Evolutionary conservation across 1,284 basidiomycete genomes (phyloP).

Genomic region (Albatrellus sp.): DNA sequence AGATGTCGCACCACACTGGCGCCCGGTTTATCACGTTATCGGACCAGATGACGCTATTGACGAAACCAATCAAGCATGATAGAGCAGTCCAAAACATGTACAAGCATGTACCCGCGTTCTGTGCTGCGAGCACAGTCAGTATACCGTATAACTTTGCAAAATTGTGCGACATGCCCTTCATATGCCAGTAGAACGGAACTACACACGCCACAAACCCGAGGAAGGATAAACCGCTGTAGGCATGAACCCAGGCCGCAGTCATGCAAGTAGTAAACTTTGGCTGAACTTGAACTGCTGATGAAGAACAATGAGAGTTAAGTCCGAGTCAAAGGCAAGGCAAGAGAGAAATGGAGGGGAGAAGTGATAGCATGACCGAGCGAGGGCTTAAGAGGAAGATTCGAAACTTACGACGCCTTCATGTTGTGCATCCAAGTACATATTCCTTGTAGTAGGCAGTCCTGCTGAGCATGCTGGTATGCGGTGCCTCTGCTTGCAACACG

Average conservation of each 20-base stretch:
- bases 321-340: no score
- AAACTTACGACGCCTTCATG: constrained; percentile 7
- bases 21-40: constrained; percentile 40
- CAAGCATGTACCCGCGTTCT: constrained; percentile 46
- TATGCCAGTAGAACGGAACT: constrained; percentile 49
- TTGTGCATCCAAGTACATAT: constrained; percentile 21
- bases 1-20: constrained; percentile 69
- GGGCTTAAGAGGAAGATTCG: constrained; percentile 10
- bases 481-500: constrained; percentile 3
- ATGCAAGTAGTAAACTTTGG: constrained; percentile 11
- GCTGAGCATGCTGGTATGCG: neutral
- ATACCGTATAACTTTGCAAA: neutral
- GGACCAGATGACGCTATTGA: constrained; percentile 61
- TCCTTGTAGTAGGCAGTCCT: constrained; percentile 21
- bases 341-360: neutral
- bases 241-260: constrained; percentile 13
- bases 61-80: constrained; percentile 38
- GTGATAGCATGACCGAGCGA: neutral
- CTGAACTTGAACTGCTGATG: no score
- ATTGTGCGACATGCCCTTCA: constrained; percentile 26
- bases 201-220: constrained; percentile 34
- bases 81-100: constrained; percentile 53
- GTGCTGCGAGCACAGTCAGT: constrained; percentile 15
- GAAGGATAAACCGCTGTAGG: constrained; percentile 28
- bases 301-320: no score